Evolutionary conservation across 139 green algal species (phyloP).

Genomic region (Chlorokybus atmophyticus): DNA sequence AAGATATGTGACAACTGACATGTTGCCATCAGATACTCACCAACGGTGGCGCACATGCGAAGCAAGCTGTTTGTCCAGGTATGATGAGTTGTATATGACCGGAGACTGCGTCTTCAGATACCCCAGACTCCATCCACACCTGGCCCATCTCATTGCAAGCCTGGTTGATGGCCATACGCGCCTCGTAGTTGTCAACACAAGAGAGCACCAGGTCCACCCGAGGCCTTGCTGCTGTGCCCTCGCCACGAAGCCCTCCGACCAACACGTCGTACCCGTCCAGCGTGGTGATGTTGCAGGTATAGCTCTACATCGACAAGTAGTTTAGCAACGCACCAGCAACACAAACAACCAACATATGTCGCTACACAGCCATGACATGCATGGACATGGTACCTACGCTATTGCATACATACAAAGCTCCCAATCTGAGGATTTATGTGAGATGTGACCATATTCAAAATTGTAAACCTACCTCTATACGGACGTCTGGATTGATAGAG

Average conservation of each 20-base stretch:
- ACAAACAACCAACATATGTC: no score
- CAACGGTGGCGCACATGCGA: constrained; percentile 76
- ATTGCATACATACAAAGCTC: no score
- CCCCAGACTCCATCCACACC: constrained; percentile 89
- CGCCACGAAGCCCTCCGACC: constrained; percentile 30
- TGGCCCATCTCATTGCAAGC: constrained; percentile 86
- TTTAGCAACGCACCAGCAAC: no score
- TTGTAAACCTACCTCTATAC: constrained; percentile 26
- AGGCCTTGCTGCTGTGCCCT: neutral
- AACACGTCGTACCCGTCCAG: constrained; percentile 77
- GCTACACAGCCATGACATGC: no score
- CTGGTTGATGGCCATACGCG: constrained; percentile 93
- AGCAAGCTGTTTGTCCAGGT: constrained; percentile 64
- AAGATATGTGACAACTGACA: no score
- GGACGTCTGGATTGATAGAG: constrained; percentile 83
- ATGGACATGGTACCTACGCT: no score
- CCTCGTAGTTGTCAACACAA: constrained; percentile 99
- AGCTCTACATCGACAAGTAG: no score
- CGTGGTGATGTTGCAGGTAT: constrained; percentile 92
- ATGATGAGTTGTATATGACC: constrained; percentile 76
- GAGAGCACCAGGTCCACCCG: constrained; percentile 71
- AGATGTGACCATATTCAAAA: no score
- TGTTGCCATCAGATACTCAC: constrained; percentile 21
- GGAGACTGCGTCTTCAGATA: constrained; percentile 86
- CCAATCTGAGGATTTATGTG: no score